Evolutionary conservation across 257 asterid species (phyloP).

Genomic region (Jasminum sambac): DNA sequence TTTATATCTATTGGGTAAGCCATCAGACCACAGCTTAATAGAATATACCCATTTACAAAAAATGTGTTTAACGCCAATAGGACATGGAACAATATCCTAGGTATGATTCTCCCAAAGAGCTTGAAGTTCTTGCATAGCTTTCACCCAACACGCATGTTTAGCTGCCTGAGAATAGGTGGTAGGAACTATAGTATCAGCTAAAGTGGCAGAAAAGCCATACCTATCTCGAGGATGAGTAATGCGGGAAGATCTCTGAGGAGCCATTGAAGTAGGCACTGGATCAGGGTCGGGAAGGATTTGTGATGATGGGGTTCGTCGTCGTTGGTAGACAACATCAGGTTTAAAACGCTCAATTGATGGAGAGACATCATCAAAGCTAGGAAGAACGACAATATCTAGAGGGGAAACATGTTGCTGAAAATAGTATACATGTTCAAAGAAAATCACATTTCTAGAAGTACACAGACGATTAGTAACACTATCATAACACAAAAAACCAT

Average conservation of each 20-base stretch:
- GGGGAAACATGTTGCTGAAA: neutral
- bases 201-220: neutral
- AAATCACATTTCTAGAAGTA: constrained; percentile 4
- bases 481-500: constrained; percentile 1
- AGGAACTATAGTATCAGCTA: neutral
- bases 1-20: neutral
- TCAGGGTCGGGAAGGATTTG: neutral
- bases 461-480: neutral
- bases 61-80: neutral
- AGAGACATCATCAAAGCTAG: neutral
- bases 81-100: constrained; percentile 11
- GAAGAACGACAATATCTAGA: neutral
- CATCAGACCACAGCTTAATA: neutral
- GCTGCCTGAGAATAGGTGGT: neutral
- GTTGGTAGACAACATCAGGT: neutral
- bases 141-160: constrained; percentile 8
- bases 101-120: constrained; percentile 1
- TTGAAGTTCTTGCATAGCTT: constrained; percentile 9
- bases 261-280: neutral
- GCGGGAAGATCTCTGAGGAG: neutral
- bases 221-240: neutral
- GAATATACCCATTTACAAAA: constrained; percentile 16
- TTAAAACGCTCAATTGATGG: neutral
- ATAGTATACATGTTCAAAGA: neutral
- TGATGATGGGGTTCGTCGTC: neutral